These are phyloP conservation scores for Dysphania ambrosioides DNA, from an alignment of 148 eudicot species.

Conservation along the genomic window DNA sequence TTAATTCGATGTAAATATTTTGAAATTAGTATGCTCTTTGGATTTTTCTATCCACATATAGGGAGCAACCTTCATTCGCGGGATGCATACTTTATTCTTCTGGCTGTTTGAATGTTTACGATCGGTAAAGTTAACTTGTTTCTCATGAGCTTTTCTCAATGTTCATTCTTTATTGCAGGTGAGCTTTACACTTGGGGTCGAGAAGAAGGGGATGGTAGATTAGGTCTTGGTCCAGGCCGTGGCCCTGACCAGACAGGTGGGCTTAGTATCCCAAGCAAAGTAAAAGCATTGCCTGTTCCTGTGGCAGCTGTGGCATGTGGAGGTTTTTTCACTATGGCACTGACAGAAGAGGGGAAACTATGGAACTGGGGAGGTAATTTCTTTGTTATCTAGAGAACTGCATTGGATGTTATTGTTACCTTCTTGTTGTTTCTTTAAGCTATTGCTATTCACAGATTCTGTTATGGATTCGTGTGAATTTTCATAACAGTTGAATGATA, in stretches of 20 bases:
- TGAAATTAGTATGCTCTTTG: too few relatives aligned
- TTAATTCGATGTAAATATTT: too few relatives aligned
- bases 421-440: conserved; percentile 16
- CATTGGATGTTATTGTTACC: background rate
- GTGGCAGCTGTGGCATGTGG: conserved; percentile 85
- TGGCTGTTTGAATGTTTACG: background rate
- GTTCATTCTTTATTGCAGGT: conserved; percentile 35
- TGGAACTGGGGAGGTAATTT: conserved; percentile 93
- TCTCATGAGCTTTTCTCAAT: conserved; percentile 13
- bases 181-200: conserved; percentile 94
- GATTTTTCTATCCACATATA: background rate
- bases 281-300: conserved; percentile 67
- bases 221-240: conserved; percentile 94
- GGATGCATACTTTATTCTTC: background rate
- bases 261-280: conserved; percentile 71
- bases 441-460: too few relatives aligned
- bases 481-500: background rate
- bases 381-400: background rate
- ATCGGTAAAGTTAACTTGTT: background rate
- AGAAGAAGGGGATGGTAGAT: conserved; percentile 97
- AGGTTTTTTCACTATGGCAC: conserved; percentile 85
- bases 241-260: conserved; percentile 94
- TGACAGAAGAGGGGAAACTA: conserved; percentile 76
- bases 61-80: background rate
- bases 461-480: background rate